Conservation (phyloP, 352 stramenopile species). For the Phytophthora idaei region DNA sequence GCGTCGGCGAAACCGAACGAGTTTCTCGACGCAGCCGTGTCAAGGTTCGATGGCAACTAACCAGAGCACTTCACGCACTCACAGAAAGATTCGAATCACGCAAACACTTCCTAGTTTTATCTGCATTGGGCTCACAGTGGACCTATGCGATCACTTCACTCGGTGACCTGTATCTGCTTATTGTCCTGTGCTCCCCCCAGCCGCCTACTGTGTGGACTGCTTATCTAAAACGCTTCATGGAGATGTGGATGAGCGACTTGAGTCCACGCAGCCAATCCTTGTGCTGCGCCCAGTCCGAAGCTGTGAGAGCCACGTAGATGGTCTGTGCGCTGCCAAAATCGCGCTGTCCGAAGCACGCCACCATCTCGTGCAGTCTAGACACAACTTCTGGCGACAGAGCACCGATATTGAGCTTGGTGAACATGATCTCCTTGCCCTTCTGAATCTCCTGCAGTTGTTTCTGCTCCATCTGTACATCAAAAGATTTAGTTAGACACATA, state of each 20-base stretch:
- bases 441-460: slow-evolving; percentile 88
- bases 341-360: slow-evolving; percentile 71
- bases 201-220: slow-evolving; percentile 18
- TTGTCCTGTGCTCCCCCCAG: slow-evolving; percentile 8
- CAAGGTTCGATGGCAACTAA: no score
- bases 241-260: slow-evolving; percentile 97
- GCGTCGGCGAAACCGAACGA: no score
- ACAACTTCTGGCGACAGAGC: slow-evolving; percentile 77
- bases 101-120: slow-evolving; percentile 23
- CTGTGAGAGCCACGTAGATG: slow-evolving; percentile 92
- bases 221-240: slow-evolving; percentile 91
- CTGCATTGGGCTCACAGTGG: slow-evolving; percentile 14
- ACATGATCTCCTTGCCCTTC: slow-evolving; percentile 87
- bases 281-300: slow-evolving; percentile 95
- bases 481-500: slow-evolving; percentile 13
- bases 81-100: neutral
- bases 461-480: slow-evolving; percentile 73
- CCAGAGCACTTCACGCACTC: no score
- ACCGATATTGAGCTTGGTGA: slow-evolving; percentile 87
- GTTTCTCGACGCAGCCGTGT: no score
- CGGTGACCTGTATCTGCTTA: slow-evolving; percentile 20
- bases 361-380: slow-evolving; percentile 80
- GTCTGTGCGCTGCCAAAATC: slow-evolving; percentile 80
- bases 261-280: slow-evolving; percentile 98
- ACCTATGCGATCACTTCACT: slow-evolving; percentile 26